A percentile compares a stretch with the other conserved stretches of the same genome.
Evolutionary conservation across 179 eudicot species (phyloP).

Genomic region (Pouteria campechiana): DNA sequence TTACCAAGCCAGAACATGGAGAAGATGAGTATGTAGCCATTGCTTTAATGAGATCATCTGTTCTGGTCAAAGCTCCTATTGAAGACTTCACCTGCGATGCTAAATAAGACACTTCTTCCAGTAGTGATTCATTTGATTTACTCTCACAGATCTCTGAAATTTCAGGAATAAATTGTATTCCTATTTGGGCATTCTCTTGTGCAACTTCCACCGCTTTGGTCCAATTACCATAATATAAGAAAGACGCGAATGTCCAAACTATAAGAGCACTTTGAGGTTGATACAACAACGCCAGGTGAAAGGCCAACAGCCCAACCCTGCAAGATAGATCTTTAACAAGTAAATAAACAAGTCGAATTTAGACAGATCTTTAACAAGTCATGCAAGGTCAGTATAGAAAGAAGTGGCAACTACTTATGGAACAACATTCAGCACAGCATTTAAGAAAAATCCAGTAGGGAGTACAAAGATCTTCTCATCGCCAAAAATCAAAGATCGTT

Average conservation of each 20-base stretch:
- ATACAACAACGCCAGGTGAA: slow-evolving; percentile 58
- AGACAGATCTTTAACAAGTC: too few relatives aligned
- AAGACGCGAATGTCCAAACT: slow-evolving; percentile 60
- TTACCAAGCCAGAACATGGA: slow-evolving; percentile 43
- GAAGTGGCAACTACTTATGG: too few relatives aligned
- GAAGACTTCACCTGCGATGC: slow-evolving; percentile 34
- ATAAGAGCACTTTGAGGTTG: slow-evolving; percentile 67
- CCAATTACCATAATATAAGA: slow-evolving; percentile 68
- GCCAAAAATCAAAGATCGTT: too few relatives aligned
- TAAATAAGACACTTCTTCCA: slow-evolving; percentile 37
- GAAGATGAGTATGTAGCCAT: slow-evolving; percentile 45
- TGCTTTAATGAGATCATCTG: slow-evolving; percentile 26
- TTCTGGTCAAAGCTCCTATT: slow-evolving; percentile 24
- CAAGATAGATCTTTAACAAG: slow-evolving; percentile 6
- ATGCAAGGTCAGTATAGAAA: too few relatives aligned
- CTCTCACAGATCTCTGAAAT: slow-evolving; percentile 17
- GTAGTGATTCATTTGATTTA: slow-evolving; percentile 51
- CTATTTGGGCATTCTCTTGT: slow-evolving; percentile 27
- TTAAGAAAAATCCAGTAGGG: too few relatives aligned
- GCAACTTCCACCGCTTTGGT: slow-evolving; percentile 51
- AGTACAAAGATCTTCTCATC: too few relatives aligned
- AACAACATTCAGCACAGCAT: too few relatives aligned
- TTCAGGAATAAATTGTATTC: slow-evolving; percentile 50
- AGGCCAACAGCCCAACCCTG: slow-evolving; percentile 81
- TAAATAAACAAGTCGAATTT: too few relatives aligned